Conservation (phyloP, 306 rosid species). For the Cotoneaster glaucophyllus region DNA sequence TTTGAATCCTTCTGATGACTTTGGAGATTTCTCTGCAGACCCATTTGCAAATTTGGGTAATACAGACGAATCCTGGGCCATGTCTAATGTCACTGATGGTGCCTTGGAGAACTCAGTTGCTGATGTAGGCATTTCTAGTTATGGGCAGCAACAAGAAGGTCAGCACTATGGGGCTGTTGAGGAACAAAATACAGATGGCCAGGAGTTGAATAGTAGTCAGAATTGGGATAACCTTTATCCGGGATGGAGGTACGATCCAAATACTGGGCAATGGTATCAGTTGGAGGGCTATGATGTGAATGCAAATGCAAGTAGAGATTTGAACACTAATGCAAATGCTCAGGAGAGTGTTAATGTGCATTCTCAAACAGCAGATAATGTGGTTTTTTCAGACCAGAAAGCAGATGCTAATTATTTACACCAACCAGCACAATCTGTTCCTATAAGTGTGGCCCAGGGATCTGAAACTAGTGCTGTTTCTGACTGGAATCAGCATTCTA, state of each 20-base stretch:
- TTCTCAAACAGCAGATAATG: conserved; percentile 9
- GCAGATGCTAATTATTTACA: conserved; percentile 35
- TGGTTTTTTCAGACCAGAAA: conserved; percentile 24
- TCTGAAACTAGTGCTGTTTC: conserved; percentile 26
- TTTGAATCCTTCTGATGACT: background rate
- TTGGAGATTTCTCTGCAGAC: background rate
- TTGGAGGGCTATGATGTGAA: conserved; percentile 33
- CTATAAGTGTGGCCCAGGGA: conserved; percentile 33
- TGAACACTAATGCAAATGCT: conserved; percentile 9
- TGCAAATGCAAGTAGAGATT: background rate
- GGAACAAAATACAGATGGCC: conserved; percentile 18
- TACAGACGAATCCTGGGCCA: conserved; percentile 2
- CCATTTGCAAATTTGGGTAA: background rate
- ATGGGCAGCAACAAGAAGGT: conserved; percentile 33
- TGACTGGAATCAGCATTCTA: conserved; percentile 41
- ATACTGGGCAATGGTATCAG: conserved; percentile 64
- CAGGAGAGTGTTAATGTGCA: conserved; percentile 28
- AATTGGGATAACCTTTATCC: conserved; percentile 64
- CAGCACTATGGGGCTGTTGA: conserved; percentile 29
- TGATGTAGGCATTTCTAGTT: conserved; percentile 11
- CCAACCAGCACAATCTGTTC: conserved; percentile 36
- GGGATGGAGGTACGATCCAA: conserved; percentile 64
- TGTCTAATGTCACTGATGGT: conserved; percentile 6
- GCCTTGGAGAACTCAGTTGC: conserved; percentile 13
- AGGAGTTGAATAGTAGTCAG: conserved; percentile 42